Base-by-base conservation (phyloP, 2,329 filamentous ascomycete genomes). In the Xylariaceae sp. region DNA sequence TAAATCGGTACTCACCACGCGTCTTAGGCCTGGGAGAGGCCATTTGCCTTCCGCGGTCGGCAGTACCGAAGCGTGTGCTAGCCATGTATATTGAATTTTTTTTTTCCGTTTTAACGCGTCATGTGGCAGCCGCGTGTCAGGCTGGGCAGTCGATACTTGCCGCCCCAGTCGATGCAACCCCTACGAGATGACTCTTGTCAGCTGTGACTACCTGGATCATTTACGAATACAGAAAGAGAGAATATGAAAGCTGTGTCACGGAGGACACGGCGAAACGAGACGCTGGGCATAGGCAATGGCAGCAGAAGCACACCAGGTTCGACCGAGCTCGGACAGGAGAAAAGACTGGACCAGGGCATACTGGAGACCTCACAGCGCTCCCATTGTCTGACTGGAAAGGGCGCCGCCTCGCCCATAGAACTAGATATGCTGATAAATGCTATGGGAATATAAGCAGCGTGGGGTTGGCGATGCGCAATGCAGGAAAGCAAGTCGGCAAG, bases 21-120 rank as follows among this genome's bases (percentile, higher is more conserved):
- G 60, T 62, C 50, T 63, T 64, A 13, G 61, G 61, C 39, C 60
- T 54, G n/a, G 61, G 61, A 26, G 61, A 64, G 30, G 58, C 55
- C 55, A 63, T 60, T 44, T 61, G 59, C 45, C 61, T 59, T 43
- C 59, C 57, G 47, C 54, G 51, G 35, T 48, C 55, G 52, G 56
- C 54, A 49, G 49, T 57, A 38, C 57, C 53, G 36, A 57, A 60
- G 29, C 60, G 54, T 38, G 59, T 55, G 41, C 54, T 62, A 48
- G 59, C 56, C 59, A 63, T 63, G 46, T 47, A 41, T 45, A 35
- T 36, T 34, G 45, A 15, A 28, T 30, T 19, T 39, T 16, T 29
- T 18, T 19, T 15, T 31, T 43, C n/a, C n/a, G n/a, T n/a, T n/a
- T 26, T 34, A 37, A 34, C 37, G 48, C 38, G 46, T 52, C 39